Evolutionary conservation across 345 rosid genomes (phyloP).

Genomic region (Triadica sebifera): DNA sequence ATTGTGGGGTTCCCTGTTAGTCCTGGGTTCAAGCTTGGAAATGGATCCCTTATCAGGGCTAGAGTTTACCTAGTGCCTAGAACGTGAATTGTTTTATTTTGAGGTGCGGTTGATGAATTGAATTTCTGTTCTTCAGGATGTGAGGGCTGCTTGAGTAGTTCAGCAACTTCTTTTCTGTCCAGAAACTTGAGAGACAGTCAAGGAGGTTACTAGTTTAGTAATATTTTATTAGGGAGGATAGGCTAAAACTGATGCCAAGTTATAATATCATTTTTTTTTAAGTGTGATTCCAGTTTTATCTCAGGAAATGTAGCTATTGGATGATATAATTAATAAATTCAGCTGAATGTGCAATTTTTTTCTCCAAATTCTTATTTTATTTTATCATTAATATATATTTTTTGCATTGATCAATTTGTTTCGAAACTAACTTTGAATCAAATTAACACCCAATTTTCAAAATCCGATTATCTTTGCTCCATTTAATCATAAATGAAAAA

Average conservation of each 20-base stretch:
- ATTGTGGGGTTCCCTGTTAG: conserved; percentile 75
- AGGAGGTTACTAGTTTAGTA: background rate
- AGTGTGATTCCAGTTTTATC: background rate
- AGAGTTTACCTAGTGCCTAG: conserved; percentile 70
- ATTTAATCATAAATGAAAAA: too few relatives aligned
- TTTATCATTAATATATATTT: too few relatives aligned
- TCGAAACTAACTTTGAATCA: too few relatives aligned
- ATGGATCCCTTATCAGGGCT: conserved; percentile 71
- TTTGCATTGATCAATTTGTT: too few relatives aligned
- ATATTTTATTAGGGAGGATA: background rate
- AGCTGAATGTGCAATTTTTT: too few relatives aligned
- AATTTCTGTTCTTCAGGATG: background rate
- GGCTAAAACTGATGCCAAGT: conserved; percentile 3
- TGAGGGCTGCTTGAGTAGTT: background rate
- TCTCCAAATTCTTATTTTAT: too few relatives aligned
- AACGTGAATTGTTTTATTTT: conserved; percentile 18
- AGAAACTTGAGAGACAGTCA: background rate
- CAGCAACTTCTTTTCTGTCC: background rate
- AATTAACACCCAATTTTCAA: too few relatives aligned
- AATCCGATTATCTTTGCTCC: too few relatives aligned
- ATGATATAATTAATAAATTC: too few relatives aligned
- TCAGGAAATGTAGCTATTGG: background rate
- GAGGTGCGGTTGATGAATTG: background rate
- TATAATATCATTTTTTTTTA: background rate
- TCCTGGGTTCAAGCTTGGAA: conserved; percentile 90